These are phyloP conservation scores for Gloeostereum incarnatum DNA, from an alignment of 768 basidiomycete species.

Conservation along the genomic window DNA sequence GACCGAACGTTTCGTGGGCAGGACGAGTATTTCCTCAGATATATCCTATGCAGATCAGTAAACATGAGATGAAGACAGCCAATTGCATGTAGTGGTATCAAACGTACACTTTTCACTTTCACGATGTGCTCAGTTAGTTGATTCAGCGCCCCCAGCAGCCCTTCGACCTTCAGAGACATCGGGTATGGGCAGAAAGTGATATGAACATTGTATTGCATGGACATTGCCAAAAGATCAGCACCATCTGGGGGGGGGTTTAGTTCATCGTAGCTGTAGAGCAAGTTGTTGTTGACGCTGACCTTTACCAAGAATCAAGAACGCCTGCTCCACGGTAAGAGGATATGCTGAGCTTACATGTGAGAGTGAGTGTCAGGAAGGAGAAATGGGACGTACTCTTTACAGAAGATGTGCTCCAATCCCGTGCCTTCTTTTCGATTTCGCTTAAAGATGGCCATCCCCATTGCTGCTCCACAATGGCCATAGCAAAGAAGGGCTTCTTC, in stretches of 20 bases:
- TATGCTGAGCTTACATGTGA: constrained; percentile 30
- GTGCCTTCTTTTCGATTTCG: constrained; percentile 37
- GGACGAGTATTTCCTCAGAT: constrained; percentile 21
- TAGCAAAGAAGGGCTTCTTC: constrained; percentile 30
- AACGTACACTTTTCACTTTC: constrained; percentile 38
- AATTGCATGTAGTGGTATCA: neutral
- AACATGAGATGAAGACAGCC: neutral
- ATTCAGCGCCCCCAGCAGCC: constrained; percentile 42
- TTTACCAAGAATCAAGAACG: constrained; percentile 68
- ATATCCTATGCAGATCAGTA: constrained; percentile 24
- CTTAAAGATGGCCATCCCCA: constrained; percentile 65
- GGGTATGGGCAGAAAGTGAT: constrained; percentile 50
- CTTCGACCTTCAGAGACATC: constrained; percentile 50
- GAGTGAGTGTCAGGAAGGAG: constrained; percentile 4
- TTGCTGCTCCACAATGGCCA: constrained; percentile 47
- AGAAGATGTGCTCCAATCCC: constrained; percentile 38
- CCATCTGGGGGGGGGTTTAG: constrained; percentile 41
- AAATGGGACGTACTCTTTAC: constrained; percentile 31
- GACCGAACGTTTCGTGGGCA: constrained; percentile 37
- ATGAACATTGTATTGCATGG: constrained; percentile 51
- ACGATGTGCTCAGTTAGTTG: constrained; percentile 36
- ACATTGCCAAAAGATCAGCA: constrained; percentile 45
- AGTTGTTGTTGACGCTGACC: constrained; percentile 26
- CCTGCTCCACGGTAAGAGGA: constrained; percentile 43
- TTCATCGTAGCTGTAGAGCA: neutral